phyloP scores from a whole-genome alignment of 2,329 filamentous ascomycete species.

The Pyrenochaeta sp. region DNA sequence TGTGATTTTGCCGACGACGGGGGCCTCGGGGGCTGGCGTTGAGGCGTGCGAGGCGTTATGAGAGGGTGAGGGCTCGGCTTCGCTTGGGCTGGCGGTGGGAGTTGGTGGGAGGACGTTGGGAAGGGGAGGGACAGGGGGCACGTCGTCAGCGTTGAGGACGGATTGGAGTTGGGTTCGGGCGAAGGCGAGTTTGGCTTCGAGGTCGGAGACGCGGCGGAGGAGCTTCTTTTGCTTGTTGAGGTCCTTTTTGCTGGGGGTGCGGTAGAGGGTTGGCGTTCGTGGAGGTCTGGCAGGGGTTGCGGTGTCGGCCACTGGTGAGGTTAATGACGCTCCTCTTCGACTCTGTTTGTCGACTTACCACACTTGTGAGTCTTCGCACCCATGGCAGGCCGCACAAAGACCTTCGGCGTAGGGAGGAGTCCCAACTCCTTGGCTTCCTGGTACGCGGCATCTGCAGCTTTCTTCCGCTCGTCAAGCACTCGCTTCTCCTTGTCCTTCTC shows the following conservation, averaged over 20 bases:
- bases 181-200: conserved; percentile 64
- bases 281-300: conserved; percentile 18
- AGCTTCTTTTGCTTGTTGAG: conserved; percentile 65
- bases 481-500: conserved; percentile 23
- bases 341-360: conserved; percentile 8
- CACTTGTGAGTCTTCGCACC: conserved; percentile 18
- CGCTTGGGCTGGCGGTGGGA: conserved; percentile 21
- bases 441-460: conserved; percentile 41
- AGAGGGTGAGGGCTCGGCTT: conserved; percentile 35
- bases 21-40: conserved; percentile 20
- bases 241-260: conserved; percentile 63
- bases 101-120: conserved; percentile 40
- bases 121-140: conserved; percentile 48
- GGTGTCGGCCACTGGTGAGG: conserved; percentile 11
- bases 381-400: conserved; percentile 36
- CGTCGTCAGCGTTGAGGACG: conserved; percentile 55
- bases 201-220: conserved; percentile 66
- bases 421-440: conserved; percentile 41
- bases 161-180: conserved; percentile 63
- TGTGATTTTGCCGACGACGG: conserved; percentile 28
- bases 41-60: conserved; percentile 26
- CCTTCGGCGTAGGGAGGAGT: conserved; percentile 42
- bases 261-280: conserved; percentile 48
- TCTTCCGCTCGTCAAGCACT: conserved; percentile 34
- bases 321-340: conserved; percentile 2